Evolutionary conservation across 1,284 basidiomycete genomes (phyloP).

Genomic region (Filobasidium uniguttulatum): DNA sequence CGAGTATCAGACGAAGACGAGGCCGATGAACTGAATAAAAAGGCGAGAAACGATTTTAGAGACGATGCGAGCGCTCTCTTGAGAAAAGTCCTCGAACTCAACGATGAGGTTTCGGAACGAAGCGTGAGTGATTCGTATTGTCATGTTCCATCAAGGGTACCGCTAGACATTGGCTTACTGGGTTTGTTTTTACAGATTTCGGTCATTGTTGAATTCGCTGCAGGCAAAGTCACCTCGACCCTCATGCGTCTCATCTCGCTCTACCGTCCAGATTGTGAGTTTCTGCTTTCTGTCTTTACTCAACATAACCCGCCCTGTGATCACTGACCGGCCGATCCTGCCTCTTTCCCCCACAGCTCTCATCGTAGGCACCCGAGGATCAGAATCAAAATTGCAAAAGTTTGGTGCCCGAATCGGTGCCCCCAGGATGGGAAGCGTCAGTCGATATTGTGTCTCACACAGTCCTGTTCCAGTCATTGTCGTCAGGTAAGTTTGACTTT

Average conservation of each 20-base stretch:
- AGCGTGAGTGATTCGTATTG: slow-evolving; percentile 49
- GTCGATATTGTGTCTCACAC: slow-evolving; percentile 64
- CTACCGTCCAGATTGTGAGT: slow-evolving; percentile 72
- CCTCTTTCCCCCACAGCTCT: slow-evolving; percentile 40
- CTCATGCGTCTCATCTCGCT: slow-evolving; percentile 86
- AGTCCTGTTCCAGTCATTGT: slow-evolving; percentile 87
- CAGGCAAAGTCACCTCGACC: slow-evolving; percentile 74
- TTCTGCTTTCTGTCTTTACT: background rate
- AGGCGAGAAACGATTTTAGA: slow-evolving; percentile 60
- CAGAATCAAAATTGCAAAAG: slow-evolving; percentile 46
- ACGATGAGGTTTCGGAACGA: slow-evolving; percentile 63
- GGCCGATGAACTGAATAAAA: slow-evolving; percentile 46
- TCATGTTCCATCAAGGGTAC: too few relatives aligned
- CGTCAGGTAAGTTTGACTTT: slow-evolving; percentile 40
- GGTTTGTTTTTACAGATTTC: slow-evolving; percentile 48
- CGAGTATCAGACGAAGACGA: slow-evolving; percentile 78
- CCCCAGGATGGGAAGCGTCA: slow-evolving; percentile 40
- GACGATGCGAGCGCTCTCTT: slow-evolving; percentile 79
- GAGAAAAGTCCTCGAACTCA: slow-evolving; percentile 65
- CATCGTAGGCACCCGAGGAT: slow-evolving; percentile 80
- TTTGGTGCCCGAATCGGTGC: slow-evolving; percentile 48
- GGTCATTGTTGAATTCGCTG: slow-evolving; percentile 85
- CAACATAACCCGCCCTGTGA: background rate
- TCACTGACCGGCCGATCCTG: background rate
- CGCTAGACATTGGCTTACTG: too few relatives aligned